These are phyloP conservation scores for Zygotorulaspora mrakii DNA, from an alignment of 1,139 yeast species.

Conservation along the genomic window DNA sequence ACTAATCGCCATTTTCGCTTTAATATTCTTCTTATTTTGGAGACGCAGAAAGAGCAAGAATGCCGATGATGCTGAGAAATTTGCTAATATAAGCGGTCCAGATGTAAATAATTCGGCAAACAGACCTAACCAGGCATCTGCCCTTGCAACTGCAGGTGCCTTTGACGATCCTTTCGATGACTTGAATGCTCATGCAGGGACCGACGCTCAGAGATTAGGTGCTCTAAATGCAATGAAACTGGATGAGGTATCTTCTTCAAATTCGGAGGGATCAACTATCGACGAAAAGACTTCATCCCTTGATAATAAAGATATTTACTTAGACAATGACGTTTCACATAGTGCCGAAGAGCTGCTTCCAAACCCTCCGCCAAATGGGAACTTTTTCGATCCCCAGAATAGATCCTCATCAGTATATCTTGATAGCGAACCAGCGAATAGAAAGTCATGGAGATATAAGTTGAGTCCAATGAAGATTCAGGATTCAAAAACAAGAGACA, in stretches of 20 bases:
- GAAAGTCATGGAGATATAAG: slow-evolving; percentile 73
- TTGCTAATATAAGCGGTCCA: slow-evolving; percentile 40
- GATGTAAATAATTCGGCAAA: slow-evolving; percentile 42
- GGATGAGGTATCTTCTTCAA: slow-evolving; percentile 40
- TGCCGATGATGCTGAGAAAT: slow-evolving; percentile 36
- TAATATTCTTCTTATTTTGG: slow-evolving; percentile 59
- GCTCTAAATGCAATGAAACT: slow-evolving; percentile 52
- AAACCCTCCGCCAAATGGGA: slow-evolving; percentile 16
- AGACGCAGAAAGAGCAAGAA: slow-evolving; percentile 44
- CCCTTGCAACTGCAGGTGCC: slow-evolving; percentile 10
- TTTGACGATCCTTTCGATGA: slow-evolving; percentile 36
- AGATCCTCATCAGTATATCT: slow-evolving; percentile 33
- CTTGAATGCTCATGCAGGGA: slow-evolving; percentile 26
- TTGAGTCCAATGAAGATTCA: slow-evolving; percentile 40
- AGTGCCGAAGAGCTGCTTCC: slow-evolving; percentile 34
- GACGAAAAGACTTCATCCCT: slow-evolving; percentile 23
- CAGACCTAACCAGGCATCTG: slow-evolving; percentile 38
- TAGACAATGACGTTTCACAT: slow-evolving; percentile 35
- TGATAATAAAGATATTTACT: slow-evolving; percentile 29
- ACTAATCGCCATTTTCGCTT: slow-evolving; percentile 45
- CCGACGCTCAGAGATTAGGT: slow-evolving; percentile 44
- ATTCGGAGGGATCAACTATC: slow-evolving; percentile 40
- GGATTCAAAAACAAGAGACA: slow-evolving; percentile 46
- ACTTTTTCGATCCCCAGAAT: slow-evolving; percentile 26
- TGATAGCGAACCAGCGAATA: slow-evolving; percentile 37